Evolutionary conservation across 495 filamentous ascomycete genomes (phyloP), one percentile per base, ranked within the genome.

Genomic region (Schizothecium vesticola): DNA sequence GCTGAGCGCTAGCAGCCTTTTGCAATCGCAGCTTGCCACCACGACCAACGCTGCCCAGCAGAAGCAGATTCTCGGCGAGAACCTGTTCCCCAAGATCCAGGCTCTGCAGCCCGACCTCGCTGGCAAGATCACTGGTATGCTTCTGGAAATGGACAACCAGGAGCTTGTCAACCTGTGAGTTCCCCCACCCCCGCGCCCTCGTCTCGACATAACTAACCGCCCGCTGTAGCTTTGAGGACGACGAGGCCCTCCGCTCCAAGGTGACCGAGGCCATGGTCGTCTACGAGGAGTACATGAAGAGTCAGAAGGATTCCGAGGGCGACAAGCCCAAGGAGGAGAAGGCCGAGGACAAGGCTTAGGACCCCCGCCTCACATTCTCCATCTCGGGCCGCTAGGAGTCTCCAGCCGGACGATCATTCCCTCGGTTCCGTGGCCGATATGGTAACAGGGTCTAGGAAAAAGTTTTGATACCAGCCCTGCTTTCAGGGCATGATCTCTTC

Each of bases 91-190:
- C 71, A 98, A 97, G 90, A 97, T 99, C 75, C 88, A 92, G 78
- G 86, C 85, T 64, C 87, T 95, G 80, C 93, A 98, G 85, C 93
- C 93, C 57, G 92, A 96, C 70, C 84, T 99, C 69, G 95, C 95
- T 70, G 95, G 95, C 73, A 99, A 99, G 90, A 97, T 99, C 76
- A 99, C 95, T 68, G 95, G 95, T 80, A 99, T 99, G 95, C 88
- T 99, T 74, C 77, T 99, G 73, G 95, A 99, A 86, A 99, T 99
- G 95, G 95, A 97, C 70, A 97, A 97, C 77, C 71, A 83, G 59
- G 95, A 99, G 84, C 82, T 99, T 70, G 81, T 99, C 75, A 90
- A 90, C 79, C 86, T 99, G 95, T 99, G 89, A 92, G 95, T 93
- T 25, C 56, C 31, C 24, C n/a, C 58, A 61, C 43, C 16, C 6